phyloP scores from a whole-genome alignment of 2,329 filamentous ascomycete genomes.

The Aspergillus sp. region DNA sequence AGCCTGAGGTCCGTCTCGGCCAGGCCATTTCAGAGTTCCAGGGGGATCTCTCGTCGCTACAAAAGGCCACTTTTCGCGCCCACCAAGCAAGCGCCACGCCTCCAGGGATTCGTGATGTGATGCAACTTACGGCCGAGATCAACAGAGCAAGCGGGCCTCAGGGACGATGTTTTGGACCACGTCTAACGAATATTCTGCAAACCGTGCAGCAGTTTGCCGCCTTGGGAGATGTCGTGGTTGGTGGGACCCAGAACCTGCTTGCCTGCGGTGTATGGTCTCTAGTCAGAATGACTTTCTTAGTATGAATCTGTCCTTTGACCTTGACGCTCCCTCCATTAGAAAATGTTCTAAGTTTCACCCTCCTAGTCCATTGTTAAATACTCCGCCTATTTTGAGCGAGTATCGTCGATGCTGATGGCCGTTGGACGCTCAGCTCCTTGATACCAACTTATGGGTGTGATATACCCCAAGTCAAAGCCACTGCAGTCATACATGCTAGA shows the following conservation, averaged over 20 bases:
- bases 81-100: neutral
- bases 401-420: neutral
- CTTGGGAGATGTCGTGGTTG: neutral
- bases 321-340: too few species aligned
- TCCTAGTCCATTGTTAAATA: neutral
- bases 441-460: neutral
- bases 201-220: neutral
- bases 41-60: neutral
- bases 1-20: neutral
- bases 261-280: neutral
- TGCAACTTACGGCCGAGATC: conserved; percentile 1
- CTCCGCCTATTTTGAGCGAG: neutral
- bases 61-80: neutral
- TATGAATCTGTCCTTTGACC: neutral
- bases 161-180: neutral
- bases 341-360: too few species aligned
- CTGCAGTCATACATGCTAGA: neutral
- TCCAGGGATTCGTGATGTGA: neutral
- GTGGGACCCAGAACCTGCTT: neutral
- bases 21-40: conserved; percentile 6
- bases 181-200: neutral
- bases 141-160: neutral
- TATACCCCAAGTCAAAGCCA: neutral
- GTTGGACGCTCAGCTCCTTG: neutral
- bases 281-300: neutral